Conservation (phyloP, 1,284 basidiomycete genomes). For the Rhodotorula sp. region DNA sequence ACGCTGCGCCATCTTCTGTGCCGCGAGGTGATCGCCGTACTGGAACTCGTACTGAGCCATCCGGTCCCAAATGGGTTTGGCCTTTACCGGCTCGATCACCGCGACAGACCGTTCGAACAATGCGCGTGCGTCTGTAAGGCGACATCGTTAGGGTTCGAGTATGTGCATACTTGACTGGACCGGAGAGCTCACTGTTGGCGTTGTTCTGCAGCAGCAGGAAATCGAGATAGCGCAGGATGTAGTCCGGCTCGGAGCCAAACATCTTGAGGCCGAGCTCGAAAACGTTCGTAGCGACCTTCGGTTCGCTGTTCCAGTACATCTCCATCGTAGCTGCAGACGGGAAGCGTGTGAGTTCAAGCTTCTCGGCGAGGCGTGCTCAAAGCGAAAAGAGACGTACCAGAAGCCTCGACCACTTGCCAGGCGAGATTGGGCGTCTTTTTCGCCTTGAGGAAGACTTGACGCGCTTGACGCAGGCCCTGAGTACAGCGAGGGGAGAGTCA, state of each 20-base stretch:
- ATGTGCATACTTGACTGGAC: not conserved
- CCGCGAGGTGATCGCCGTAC: slow-evolving; percentile 85
- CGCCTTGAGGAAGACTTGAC: slow-evolving; percentile 78
- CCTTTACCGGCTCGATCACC: slow-evolving; percentile 71
- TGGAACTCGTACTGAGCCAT: slow-evolving; percentile 96
- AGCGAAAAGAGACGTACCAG: slow-evolving; percentile 58
- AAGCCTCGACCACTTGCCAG: slow-evolving; percentile 93
- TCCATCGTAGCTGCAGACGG: slow-evolving; percentile 75
- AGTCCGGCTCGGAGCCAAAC: slow-evolving; percentile 79
- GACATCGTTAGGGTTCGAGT: not conserved
- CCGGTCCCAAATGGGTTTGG: slow-evolving; percentile 85
- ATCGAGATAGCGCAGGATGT: slow-evolving; percentile 81
- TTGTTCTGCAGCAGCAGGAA: slow-evolving; percentile 95
- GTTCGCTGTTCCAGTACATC: slow-evolving; percentile 87
- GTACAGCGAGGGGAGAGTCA: not conserved
- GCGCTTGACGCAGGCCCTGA: slow-evolving; percentile 69
- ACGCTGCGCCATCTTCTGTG: slow-evolving; percentile 82
- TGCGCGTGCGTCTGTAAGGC: slow-evolving; percentile 76
- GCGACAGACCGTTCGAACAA: slow-evolving; percentile 85
- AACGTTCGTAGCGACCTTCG: slow-evolving; percentile 80
- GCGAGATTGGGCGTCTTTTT: slow-evolving; percentile 78
- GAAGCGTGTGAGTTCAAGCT: slow-evolving; percentile 1
- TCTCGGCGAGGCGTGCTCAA: not conserved
- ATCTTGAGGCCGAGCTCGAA: slow-evolving; percentile 90
- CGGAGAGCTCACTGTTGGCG: slow-evolving; percentile 72